Evolutionary conservation across 176 grass and related monocot species (phyloP), one percentile per base, ranked within the genome.

Genomic region (Avena atlantica): DNA sequence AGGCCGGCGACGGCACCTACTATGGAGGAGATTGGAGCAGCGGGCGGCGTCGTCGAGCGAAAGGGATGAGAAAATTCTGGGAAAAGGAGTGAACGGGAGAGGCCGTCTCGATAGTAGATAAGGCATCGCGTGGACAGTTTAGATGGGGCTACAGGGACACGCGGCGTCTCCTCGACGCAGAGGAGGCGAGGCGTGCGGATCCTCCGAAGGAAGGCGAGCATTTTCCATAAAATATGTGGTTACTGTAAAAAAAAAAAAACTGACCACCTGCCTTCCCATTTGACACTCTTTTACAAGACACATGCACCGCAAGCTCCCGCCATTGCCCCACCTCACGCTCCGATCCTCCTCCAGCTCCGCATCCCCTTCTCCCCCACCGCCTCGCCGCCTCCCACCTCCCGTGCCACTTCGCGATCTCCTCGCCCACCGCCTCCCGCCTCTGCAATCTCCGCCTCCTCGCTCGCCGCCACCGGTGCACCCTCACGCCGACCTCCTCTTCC

Each of bases 241-340:
- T 34, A 34, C 31, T 34, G 31, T 0, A 34, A 34, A 34, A 34
- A 34, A 34, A 34, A 34, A 34, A 34, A 34, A 57, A 57, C 16
- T 58, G 19, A 60, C 2, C 58, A 10, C 59, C 4, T n/a, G 61
- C 61, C 23, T 25, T 63, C 10, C 10, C 63, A 31, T 31, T 66
- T 31, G 63, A 66, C 63, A 27, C 4, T 65, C 62, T 65, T 65
- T 29, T 27, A 29, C 60, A 3, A 47, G 45, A 47, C 31, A 80
- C 34, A 91, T 91, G 89, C 21, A 27, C 74, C 89, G 89, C 67
- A 91, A 84, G 81, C 74, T 91, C 75, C 85, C 80, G 85, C 85
- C 85, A n/a, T 84, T 84, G 7, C 34, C 85, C 21, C 56, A 63
- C 65, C 74, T 84, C 74, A n/a, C 67, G 5, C 66, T 56, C 57